Base-by-base conservation (phyloP, 1,284 basidiomycete species). In the Sanghuangporus baumii region DNA sequence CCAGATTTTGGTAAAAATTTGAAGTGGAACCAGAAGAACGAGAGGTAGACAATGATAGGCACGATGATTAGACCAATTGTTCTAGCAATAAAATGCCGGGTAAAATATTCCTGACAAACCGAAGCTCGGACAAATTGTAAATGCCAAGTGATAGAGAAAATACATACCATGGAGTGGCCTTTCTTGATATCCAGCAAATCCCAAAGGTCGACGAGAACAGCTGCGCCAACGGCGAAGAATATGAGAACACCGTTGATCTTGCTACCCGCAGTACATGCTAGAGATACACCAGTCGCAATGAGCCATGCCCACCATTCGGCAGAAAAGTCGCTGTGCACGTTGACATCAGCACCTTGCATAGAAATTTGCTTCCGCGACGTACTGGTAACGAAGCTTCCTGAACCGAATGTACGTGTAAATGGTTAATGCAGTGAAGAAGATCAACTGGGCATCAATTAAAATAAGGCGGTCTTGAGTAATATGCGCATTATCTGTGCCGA, bases 241-340 rank as follows among this genome's bases (percentile, higher is more conserved):
- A 94, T 96, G 66, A 99, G 82, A 61, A 99, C 81, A 57, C 97
- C 97, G 69, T 98, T 98, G 79, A 99, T 96, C 78, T 99, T 99
- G 74, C 96, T 97, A 18, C 93, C 94, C 81, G 98, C 92, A 2
- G 96, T 95, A 73, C 94, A 91, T 37, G 95, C 94, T 81, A 99
- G 92, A 73, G 91, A 94, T 55, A 91, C 81, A 40, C 97, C 97
- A 1, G 97, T 98, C 1, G 90, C 82, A 43, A 91, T 73, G 51
- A 99, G 81, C 97, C 97, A 99, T 54, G 83, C 82, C 94, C 96
- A 99, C 97, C 97, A 99, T 66, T 88, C 83, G 0, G 80, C 77
- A 0, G 91, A 82, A 74, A 96, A 98, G 71, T 94, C 91, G 70
- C 93, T 93, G 67, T 54, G 23, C 4, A 31, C n/a, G 54, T 36